Evolutionary conservation across 176 grass and related monocot species (phyloP).

Genomic region (Aegilops sharonensis): DNA sequence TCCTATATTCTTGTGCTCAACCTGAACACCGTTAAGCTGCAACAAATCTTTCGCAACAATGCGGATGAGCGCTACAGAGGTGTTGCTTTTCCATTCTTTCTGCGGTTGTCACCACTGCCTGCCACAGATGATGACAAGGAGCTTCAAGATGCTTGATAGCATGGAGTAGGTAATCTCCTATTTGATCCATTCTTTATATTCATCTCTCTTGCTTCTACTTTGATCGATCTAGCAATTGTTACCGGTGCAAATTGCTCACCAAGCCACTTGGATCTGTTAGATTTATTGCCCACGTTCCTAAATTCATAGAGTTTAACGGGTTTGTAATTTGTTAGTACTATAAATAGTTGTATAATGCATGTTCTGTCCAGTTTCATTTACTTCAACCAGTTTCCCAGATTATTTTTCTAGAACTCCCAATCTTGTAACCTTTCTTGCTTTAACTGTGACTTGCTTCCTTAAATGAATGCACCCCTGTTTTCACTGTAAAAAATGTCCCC

Average conservation of each 20-base stretch:
- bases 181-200: neutral
- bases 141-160: conserved; percentile 3
- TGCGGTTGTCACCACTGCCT: neutral
- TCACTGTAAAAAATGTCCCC: no score
- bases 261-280: no score
- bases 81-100: conserved; percentile 22
- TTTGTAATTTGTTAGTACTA: neutral
- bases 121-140: neutral
- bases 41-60: neutral
- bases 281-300: no score
- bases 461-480: no score
- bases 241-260: neutral
- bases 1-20: conserved; percentile 35
- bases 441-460: no score
- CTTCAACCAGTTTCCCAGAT: no score
- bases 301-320: no score
- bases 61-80: neutral
- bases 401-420: no score
- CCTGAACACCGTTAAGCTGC: conserved; percentile 15
- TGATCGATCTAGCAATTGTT: neutral
- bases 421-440: no score
- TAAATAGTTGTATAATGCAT: neutral
- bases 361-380: no score
- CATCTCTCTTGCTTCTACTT: neutral
- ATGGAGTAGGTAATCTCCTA: conserved; percentile 6